Conservation (phyloP, 2,329 filamentous ascomycete genomes). For the Pseudogymnoascus sp. region DNA sequence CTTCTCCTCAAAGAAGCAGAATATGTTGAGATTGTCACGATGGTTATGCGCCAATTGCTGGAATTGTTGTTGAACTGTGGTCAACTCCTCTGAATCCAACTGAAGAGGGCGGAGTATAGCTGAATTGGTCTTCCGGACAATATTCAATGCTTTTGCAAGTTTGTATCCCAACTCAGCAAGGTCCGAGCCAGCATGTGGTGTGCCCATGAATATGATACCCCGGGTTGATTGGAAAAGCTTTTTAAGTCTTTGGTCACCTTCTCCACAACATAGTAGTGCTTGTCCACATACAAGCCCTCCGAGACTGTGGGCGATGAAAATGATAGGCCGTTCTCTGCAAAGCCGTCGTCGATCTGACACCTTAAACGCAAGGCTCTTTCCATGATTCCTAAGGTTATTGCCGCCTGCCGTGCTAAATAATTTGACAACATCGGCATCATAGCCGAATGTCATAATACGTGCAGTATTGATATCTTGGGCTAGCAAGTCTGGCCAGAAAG, state of each 20-base stretch:
- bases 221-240: too few relatives aligned
- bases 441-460: conserved; percentile 1
- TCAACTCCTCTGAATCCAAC: too few relatives aligned
- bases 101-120: conserved; percentile 9
- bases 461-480: conserved; percentile 12
- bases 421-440: conserved; percentile 11
- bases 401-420: conserved; percentile 11
- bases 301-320: conserved; percentile 19
- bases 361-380: conserved; percentile 13
- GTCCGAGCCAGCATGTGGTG: conserved; percentile 17
- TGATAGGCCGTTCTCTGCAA: conserved; percentile 15
- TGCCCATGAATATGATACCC: conserved; percentile 19
- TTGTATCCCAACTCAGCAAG: too few relatives aligned
- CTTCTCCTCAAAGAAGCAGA: too few relatives aligned
- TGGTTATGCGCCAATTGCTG: too few relatives aligned
- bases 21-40: too few relatives aligned
- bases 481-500: conserved; percentile 15
- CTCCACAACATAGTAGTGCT: conserved; percentile 14
- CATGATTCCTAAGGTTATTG: conserved; percentile 16
- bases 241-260: too few relatives aligned
- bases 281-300: conserved; percentile 18
- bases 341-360: conserved; percentile 14
- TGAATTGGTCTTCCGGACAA: too few relatives aligned
- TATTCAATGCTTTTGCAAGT: too few relatives aligned
- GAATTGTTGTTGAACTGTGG: too few relatives aligned